Percentiles rank a stretch among this genome's conserved stretches.
Conservation (phyloP, 2,329 filamentous ascomycete species). For the Paraphoma sp. region DNA sequence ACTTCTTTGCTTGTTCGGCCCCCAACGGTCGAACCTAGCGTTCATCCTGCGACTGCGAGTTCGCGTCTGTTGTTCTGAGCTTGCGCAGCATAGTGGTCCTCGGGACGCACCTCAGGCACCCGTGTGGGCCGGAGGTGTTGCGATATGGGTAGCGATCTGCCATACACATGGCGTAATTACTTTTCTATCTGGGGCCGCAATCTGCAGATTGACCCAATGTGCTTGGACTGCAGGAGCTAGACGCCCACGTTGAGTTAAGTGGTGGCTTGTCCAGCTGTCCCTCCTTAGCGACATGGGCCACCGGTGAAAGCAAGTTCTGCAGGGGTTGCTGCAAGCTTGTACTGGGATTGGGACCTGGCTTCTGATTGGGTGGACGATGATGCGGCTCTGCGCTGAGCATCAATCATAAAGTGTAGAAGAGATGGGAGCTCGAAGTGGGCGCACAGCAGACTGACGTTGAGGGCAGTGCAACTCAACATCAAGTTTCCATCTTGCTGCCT, state of each 20-base stretch:
- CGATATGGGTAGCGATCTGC: slow-evolving; percentile 35
- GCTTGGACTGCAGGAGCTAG: slow-evolving; percentile 27
- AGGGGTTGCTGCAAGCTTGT: slow-evolving; percentile 14
- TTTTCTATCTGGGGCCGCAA: slow-evolving; percentile 32
- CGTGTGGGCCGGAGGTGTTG: slow-evolving; percentile 18
- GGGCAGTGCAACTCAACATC: slow-evolving; percentile 38
- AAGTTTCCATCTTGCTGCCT: slow-evolving; percentile 32
- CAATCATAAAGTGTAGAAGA: slow-evolving; percentile 39
- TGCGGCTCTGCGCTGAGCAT: slow-evolving; percentile 44
- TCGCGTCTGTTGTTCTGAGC: slow-evolving; percentile 14
- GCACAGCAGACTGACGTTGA: slow-evolving; percentile 25
- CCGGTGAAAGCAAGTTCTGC: slow-evolving; percentile 37
- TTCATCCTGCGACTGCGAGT: slow-evolving; percentile 17
- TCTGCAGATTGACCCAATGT: slow-evolving; percentile 29
- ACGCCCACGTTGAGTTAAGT: slow-evolving; percentile 32
- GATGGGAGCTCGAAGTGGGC: slow-evolving; percentile 25
- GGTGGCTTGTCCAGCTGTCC: slow-evolving; percentile 37
- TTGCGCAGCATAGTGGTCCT: slow-evolving; percentile 18
- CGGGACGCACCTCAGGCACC: slow-evolving; percentile 18
- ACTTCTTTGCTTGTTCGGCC: slow-evolving; percentile 21
- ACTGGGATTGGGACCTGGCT: slow-evolving; percentile 9
- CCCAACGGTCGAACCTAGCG: slow-evolving; percentile 30
- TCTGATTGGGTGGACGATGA: slow-evolving; percentile 32
- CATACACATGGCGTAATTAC: slow-evolving; percentile 25
- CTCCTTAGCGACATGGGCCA: slow-evolving; percentile 21